These are phyloP conservation scores for Starmerella vitae DNA, from an alignment of 805 yeast species.

Conservation along the genomic window DNA sequence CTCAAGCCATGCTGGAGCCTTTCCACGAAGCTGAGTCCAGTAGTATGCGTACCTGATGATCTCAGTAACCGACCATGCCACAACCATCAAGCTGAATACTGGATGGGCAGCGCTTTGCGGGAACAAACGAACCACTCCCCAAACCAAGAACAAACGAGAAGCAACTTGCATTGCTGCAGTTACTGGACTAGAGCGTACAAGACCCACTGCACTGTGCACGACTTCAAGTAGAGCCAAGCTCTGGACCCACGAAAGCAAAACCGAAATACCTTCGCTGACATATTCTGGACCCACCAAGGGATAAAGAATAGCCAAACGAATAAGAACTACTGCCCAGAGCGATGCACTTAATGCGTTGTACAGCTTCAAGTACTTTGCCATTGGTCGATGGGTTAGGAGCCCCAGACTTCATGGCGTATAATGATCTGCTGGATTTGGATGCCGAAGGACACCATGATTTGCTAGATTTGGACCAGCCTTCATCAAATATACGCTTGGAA, in stretches of 20 bases:
- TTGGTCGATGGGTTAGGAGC: too few relatives aligned
- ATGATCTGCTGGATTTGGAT: too few relatives aligned
- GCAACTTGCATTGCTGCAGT: constrained; percentile 82
- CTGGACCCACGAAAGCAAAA: constrained; percentile 54
- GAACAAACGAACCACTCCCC: constrained; percentile 65
- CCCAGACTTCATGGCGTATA: too few relatives aligned
- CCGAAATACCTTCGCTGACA: constrained; percentile 46
- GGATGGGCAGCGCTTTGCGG: constrained; percentile 51
- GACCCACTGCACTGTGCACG: constrained; percentile 60
- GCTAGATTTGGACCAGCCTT: too few relatives aligned
- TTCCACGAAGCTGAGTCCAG: constrained; percentile 42
- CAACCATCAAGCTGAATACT: constrained; percentile 49
- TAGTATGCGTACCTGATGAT: constrained; percentile 79
- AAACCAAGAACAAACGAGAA: constrained; percentile 67
- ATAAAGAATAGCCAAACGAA: constrained; percentile 32
- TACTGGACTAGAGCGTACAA: constrained; percentile 69
- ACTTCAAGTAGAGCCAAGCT: constrained; percentile 70
- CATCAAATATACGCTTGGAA: too few relatives aligned
- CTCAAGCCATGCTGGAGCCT: constrained; percentile 46
- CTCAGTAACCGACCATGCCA: constrained; percentile 94
- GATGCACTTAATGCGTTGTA: constrained; percentile 43
- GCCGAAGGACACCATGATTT: too few relatives aligned
- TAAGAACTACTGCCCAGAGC: constrained; percentile 41
- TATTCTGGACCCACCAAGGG: constrained; percentile 48
- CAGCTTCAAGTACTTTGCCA: constrained; percentile 31